A percentile compares a stretch with the other conserved stretches of the same genome.
Evolutionary conservation across 2,329 filamentous ascomycete genomes (phyloP).

Genomic region (Rachicladosporium sp.): DNA sequence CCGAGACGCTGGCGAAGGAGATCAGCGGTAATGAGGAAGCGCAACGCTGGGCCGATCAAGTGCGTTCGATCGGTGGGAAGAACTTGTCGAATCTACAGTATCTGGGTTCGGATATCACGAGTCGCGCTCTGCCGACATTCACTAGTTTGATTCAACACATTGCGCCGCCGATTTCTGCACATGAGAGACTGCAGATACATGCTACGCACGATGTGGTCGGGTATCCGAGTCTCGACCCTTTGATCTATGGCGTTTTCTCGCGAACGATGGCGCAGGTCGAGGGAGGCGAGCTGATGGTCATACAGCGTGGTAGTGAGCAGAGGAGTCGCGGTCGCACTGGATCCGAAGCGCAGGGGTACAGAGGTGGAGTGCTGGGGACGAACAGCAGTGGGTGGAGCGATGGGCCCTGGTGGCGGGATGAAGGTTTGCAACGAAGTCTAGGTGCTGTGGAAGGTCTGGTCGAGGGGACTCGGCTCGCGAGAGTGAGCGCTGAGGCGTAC

Average conservation of each 20-base stretch:
- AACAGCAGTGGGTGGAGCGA: constrained; percentile 67
- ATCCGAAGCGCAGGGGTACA: constrained; percentile 44
- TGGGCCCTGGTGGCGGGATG: constrained; percentile 87
- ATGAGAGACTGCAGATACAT: constrained; percentile 93
- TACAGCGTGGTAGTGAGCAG: constrained; percentile 84
- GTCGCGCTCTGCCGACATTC: constrained; percentile 84
- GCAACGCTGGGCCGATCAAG: constrained; percentile 89
- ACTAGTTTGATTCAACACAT: constrained; percentile 90
- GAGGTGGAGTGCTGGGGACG: constrained; percentile 29
- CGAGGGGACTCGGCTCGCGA: constrained; percentile 82
- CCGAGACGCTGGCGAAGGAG: constrained; percentile 84
- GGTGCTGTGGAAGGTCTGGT: constrained; percentile 66
- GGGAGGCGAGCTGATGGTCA: constrained; percentile 84
- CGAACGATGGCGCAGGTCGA: constrained; percentile 99
- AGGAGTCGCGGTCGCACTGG: constrained; percentile 47
- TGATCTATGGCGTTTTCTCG: constrained; percentile 83
- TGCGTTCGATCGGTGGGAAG: constrained; percentile 48
- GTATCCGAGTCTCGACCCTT: constrained; percentile 85
- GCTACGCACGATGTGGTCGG: constrained; percentile 91
- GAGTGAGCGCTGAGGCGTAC: constrained; percentile 80
- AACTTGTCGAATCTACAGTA: constrained; percentile 13
- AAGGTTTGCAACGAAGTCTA: constrained; percentile 53
- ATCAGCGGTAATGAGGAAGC: constrained; percentile 95
- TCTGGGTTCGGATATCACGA: constrained; percentile 50
- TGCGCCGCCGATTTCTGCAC: constrained; percentile 88